These are phyloP conservation scores for Macrolepiota albuminosa DNA, from an alignment of 768 basidiomycete genomes.

Conservation along the genomic window DNA sequence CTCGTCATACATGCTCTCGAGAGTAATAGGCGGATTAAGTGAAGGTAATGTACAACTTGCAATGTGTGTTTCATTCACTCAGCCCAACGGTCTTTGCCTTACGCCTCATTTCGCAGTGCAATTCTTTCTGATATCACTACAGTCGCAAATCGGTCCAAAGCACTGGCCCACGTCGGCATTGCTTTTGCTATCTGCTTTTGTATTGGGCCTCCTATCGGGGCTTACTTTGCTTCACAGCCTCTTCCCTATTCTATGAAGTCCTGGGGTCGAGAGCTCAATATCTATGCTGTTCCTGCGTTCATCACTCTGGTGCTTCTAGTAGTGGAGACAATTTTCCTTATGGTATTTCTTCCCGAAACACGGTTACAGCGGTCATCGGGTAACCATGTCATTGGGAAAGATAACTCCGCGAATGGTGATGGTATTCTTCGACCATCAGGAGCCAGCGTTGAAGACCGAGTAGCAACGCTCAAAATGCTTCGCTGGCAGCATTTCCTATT, in stretches of 20 bases:
- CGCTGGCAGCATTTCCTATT: slow-evolving; percentile 79
- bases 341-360: slow-evolving; percentile 80
- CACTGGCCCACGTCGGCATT: slow-evolving; percentile 90
- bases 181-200: slow-evolving; percentile 96
- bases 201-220: slow-evolving; percentile 90
- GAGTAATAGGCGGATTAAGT: slow-evolving; percentile 88
- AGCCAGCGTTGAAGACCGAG: slow-evolving; percentile 42
- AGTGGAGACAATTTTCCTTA: slow-evolving; percentile 77
- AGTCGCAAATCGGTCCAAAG: slow-evolving; percentile 72
- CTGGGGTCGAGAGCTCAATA: slow-evolving; percentile 67
- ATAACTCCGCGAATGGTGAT: slow-evolving; percentile 6
- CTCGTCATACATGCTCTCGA: slow-evolving; percentile 83
- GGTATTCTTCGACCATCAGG: slow-evolving; percentile 24
- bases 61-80: slow-evolving; percentile 54
- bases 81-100: not conserved
- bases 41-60: slow-evolving; percentile 98
- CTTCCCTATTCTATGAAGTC: slow-evolving; percentile 54
- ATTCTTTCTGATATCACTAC: slow-evolving; percentile 91
- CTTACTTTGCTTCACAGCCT: slow-evolving; percentile 90
- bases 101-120: slow-evolving; percentile 47
- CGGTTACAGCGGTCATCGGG: slow-evolving; percentile 22
- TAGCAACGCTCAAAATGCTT: slow-evolving; percentile 52
- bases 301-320: slow-evolving; percentile 75
- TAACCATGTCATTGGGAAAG: not conserved
- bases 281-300: slow-evolving; percentile 88